phyloP scores from a whole-genome alignment of 2,329 filamentous ascomycete genomes.

The Fusarium coicis region DNA sequence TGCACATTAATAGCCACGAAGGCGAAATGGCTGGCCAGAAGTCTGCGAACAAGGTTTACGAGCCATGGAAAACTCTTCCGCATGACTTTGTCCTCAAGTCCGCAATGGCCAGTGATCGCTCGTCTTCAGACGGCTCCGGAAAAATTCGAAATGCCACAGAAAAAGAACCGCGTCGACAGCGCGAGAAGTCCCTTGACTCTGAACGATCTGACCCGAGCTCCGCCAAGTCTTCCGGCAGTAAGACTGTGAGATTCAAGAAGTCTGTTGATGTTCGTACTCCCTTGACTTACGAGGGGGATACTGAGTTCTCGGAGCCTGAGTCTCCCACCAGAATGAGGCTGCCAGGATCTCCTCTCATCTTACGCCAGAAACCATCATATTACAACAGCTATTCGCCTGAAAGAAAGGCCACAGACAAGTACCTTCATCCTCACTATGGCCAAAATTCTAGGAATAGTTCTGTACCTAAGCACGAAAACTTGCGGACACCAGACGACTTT shows the following conservation, averaged over 20 bases:
- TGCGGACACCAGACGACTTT: constrained; percentile 20
- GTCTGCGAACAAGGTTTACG: background rate
- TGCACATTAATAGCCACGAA: background rate
- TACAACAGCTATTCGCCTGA: background rate
- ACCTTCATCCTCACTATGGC: constrained; percentile 19
- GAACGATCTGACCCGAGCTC: constrained; percentile 38
- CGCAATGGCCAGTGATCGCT: constrained; percentile 2
- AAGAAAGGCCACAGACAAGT: background rate
- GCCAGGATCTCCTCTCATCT: constrained; percentile 31
- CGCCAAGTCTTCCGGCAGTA: constrained; percentile 38
- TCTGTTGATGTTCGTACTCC: constrained; percentile 34
- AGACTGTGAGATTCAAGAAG: constrained; percentile 43
- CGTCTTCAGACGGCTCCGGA: constrained; percentile 12
- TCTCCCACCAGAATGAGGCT: constrained; percentile 2
- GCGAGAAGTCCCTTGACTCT: constrained; percentile 28
- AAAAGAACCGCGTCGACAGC: background rate
- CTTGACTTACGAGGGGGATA: constrained; percentile 10
- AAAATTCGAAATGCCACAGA: background rate
- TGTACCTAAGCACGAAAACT: background rate
- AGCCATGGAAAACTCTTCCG: background rate
- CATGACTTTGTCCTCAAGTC: background rate
- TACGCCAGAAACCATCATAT: background rate
- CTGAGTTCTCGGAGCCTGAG: constrained; percentile 22
- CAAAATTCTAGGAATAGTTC: constrained; percentile 4
- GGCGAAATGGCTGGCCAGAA: background rate